Evolutionary conservation across 306 rosid genomes (phyloP), one percentile per base, ranked within the genome.

Genomic region (Dalbergia oliveri): DNA sequence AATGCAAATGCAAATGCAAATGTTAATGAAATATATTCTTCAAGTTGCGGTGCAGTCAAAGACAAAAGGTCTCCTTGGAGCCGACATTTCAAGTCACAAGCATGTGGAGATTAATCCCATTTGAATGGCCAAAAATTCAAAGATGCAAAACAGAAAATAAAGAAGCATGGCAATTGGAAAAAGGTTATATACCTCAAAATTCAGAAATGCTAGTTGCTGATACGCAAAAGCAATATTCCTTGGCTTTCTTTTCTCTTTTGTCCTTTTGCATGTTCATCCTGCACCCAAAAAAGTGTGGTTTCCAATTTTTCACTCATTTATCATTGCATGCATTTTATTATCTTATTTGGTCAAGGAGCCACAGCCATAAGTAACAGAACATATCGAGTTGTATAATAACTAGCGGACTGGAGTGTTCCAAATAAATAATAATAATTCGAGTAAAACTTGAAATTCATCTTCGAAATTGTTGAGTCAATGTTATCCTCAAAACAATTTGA

Each of bases 201-300:
- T 62, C 54, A 62, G 72, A 70, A 53, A 71, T 72, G 72, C 39
- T 65, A 51, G 50, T 70, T 76, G 78, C 76, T 54, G n/a, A 69
- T 79, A 75, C 70, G 77, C 69, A 84, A 75, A 72, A 78, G 86
- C 72, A 85, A 72, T 66, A 66, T 77, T 69, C 76, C n/a, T 5
- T 59, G 26, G 11, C 76, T 34, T 71, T 16, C 54, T 41, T 44
- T 45, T 60, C 65, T 76, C 77, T 23, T 41, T 47, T 66, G 18
- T 47, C 66, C 50, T 16, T 73, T 57, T 81, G 39, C 45, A 66
- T 49, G 23, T n/a, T n/a, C n/a, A n/a, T n/a, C n/a, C n/a, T n/a
- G n/a, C n/a, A 21, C 23, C 23, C 23, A 45, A 11, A 33, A 54
- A 43, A 13, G 5, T 6, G 45, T 71, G 57, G 21, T 79, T 34